Percentiles rank a stretch among this genome's conserved stretches.
phyloP scores from a whole-genome alignment of 176 grass and related monocot genomes.

The Cocos nucifera region DNA sequence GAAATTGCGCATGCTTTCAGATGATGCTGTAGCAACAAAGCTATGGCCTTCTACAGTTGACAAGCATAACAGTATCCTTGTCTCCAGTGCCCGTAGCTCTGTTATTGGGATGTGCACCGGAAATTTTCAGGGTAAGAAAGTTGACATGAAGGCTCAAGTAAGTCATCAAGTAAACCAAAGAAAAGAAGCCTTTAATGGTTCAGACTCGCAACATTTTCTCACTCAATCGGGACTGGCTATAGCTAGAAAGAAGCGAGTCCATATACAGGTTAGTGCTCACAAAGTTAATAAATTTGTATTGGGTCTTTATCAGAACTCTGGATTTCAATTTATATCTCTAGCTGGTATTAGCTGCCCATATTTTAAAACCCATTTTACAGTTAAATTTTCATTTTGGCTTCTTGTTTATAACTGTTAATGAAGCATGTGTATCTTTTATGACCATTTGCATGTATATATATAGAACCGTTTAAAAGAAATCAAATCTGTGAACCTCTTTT shows the following conservation, averaged over 20 bases:
- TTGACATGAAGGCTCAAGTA: conserved; percentile 64
- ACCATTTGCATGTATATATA: too few relatives aligned
- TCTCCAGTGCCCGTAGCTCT: conserved; percentile 43
- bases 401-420: too few relatives aligned
- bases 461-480: too few relatives aligned
- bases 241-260: conserved; percentile 83
- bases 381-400: too few relatives aligned
- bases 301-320: too few relatives aligned
- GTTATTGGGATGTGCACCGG: conserved; percentile 46
- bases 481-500: too few relatives aligned
- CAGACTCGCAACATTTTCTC: conserved; percentile 42
- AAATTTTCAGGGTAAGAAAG: conserved; percentile 56
- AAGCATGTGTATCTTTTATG: too few relatives aligned
- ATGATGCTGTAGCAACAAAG: conserved; percentile 63
- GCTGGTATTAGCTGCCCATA: too few relatives aligned
- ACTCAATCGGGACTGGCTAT: conserved; percentile 72
- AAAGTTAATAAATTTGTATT: too few relatives aligned
- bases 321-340: too few relatives aligned
- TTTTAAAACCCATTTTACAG: too few relatives aligned
- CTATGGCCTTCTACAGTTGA: conserved; percentile 50
- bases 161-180: conserved; percentile 74
- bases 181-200: conserved; percentile 54
- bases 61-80: conserved; percentile 46
- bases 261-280: conserved; percentile 52
- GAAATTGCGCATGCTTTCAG: conserved; percentile 87